Evolutionary conservation across 1,284 basidiomycete species (phyloP), one percentile per base, ranked within the genome.

Genomic region (Rhodotorula sp.): DNA sequence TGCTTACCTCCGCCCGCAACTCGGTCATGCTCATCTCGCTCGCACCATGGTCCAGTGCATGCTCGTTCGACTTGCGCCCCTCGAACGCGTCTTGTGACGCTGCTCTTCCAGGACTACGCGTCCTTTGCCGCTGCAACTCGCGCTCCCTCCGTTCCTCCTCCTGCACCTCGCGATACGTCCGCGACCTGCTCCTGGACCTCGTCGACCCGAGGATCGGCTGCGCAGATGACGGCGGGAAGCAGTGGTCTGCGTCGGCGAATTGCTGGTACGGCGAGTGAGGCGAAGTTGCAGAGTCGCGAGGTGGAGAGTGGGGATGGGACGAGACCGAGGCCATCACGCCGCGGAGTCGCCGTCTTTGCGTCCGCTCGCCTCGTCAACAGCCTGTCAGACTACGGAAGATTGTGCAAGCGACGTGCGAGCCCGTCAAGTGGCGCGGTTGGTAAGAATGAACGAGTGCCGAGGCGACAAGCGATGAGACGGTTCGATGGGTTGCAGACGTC

Each of bases 1-100:
- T n/a, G n/a, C n/a, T n/a, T n/a, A 70, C 71, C 66, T 72, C 71
- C 22, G 44, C 54, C n/a, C 59, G 28, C n/a, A 72, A 48, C 55
- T 72, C 68, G 34, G 34, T 54, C 28, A 53, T 53, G 55, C 64
- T 69, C 47, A 69, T 58, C 28, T 54, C 62, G 16, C 52, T 56
- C 13, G 7, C 50, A 26, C 24, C 40, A 4, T 54, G 28, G 8
- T 20, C 24, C 0, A 11, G 9, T 4, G n/a, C 40, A 26, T 30
- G 37, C 40, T 56, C 54, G 20, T 6, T 18, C 20, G 52, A 53
- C 31, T 13, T 50, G 51, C 59, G 26, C 9, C 50, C 40, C 30
- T 54, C 62, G 51, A 61, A 50, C n/a, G 50, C 46, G 8, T 46
- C 59, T 4, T 18, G 22, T 2, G 51, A 26, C 16, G 31, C 28